phyloP scores from a whole-genome alignment of 192 early-diverging fungal genomes.

The Coemansia furcata region DNA sequence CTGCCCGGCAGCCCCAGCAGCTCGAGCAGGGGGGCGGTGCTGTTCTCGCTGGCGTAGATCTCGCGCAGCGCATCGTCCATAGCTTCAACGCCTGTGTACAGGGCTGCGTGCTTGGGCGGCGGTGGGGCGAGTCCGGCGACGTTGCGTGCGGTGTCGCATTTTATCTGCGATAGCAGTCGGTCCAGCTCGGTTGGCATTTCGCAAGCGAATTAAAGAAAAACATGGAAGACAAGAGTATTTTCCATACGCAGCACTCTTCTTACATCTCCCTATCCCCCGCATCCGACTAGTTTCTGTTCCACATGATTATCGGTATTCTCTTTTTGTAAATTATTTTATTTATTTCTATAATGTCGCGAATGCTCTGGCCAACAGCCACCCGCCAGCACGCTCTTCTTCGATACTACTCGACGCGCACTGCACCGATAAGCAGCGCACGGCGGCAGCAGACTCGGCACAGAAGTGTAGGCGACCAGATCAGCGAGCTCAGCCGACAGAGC shows the following conservation, averaged over 20 bases:
- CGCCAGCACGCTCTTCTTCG: not conserved
- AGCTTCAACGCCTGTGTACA: constrained; percentile 14
- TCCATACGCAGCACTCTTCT: no score
- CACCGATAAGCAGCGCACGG: not conserved
- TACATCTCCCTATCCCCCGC: no score
- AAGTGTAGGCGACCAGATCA: not conserved
- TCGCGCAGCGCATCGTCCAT: constrained; percentile 15
- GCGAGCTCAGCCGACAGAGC: not conserved
- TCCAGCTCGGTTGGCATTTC: constrained; percentile 31
- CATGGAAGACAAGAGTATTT: no score
- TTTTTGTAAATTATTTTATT: not conserved
- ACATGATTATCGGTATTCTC: not conserved
- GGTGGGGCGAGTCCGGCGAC: constrained; percentile 3
- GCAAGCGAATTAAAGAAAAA: not conserved
- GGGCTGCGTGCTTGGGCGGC: not conserved
- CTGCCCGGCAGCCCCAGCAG: constrained; percentile 33
- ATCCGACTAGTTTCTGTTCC: no score
- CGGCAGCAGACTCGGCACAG: not conserved
- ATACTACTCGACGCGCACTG: not conserved
- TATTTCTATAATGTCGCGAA: constrained; percentile 5
- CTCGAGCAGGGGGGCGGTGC: constrained; percentile 18
- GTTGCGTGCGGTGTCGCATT: constrained; percentile 19
- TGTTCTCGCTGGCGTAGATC: not conserved
- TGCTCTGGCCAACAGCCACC: not conserved
- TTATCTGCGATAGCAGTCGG: constrained; percentile 25